A percentile compares a stretch with the other conserved stretches of the same genome.
These are phyloP conservation scores for Globisporangium polare DNA, from an alignment of 352 stramenopile species.

Conservation along the genomic window DNA sequence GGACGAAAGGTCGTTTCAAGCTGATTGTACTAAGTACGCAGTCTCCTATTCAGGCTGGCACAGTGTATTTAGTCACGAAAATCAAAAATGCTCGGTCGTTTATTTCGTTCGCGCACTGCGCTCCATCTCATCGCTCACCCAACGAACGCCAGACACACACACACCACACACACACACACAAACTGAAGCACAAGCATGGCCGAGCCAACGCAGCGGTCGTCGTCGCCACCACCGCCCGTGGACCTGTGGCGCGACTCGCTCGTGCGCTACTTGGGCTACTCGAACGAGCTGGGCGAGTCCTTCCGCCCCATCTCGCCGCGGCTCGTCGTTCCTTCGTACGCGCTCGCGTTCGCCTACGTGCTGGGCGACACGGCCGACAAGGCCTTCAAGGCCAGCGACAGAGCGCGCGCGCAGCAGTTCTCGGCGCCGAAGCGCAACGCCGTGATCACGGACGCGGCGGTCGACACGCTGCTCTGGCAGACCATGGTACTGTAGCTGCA, in stretches of 20 bases:
- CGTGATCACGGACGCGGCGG: constrained; percentile 29
- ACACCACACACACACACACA: too few relatives aligned
- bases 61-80: too few relatives aligned
- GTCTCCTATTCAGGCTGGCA: too few relatives aligned
- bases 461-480: constrained; percentile 87
- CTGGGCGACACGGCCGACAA: constrained; percentile 83
- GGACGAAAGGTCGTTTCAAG: too few relatives aligned
- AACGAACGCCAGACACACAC: too few relatives aligned
- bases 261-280: constrained; percentile 87
- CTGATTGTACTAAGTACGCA: too few relatives aligned
- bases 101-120: constrained; percentile 1
- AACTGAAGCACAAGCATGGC: too few relatives aligned
- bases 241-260: constrained; percentile 85
- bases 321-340: constrained; percentile 75
- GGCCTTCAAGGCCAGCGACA: constrained; percentile 33
- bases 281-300: constrained; percentile 87
- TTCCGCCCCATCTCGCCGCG: constrained; percentile 75
- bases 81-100: not conserved
- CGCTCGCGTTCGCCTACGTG: constrained; percentile 82
- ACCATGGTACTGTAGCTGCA: constrained; percentile 25
- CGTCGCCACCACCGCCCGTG: too few relatives aligned
- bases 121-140: too few relatives aligned
- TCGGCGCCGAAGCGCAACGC: constrained; percentile 27
- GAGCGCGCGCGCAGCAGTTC: constrained; percentile 23
- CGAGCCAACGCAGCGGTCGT: too few relatives aligned